Conservation (phyloP, 371 early-diverging fungal species). For the Haplosporangium sp. region DNA sequence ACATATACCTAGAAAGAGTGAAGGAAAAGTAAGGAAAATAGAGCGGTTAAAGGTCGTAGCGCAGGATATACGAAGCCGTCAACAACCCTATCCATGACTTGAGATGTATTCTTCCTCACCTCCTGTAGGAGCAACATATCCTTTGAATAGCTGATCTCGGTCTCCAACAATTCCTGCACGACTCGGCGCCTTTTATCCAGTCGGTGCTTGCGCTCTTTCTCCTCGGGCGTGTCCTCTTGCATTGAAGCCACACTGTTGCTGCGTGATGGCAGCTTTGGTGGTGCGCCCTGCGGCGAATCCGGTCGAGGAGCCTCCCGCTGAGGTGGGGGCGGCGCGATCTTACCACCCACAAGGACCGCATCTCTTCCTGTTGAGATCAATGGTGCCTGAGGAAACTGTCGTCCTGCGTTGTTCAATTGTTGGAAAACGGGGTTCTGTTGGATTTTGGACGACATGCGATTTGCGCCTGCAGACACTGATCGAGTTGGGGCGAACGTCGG, state of each 20-base stretch:
- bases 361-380: slow-evolving; percentile 9
- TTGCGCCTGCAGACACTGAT: neutral
- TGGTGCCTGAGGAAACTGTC: neutral
- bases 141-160: slow-evolving; percentile 71
- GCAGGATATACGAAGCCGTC: no score
- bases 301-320: slow-evolving; percentile 39
- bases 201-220: slow-evolving; percentile 46
- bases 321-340: slow-evolving; percentile 31
- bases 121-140: slow-evolving; percentile 77
- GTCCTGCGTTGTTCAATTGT: slow-evolving; percentile 13
- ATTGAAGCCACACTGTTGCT: slow-evolving; percentile 11
- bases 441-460: slow-evolving; percentile 20
- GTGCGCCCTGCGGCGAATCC: slow-evolving; percentile 28
- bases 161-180: slow-evolving; percentile 74
- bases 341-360: slow-evolving; percentile 15
- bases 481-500: neutral
- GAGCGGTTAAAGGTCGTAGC: no score
- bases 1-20: slow-evolving; percentile 61
- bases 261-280: slow-evolving; percentile 41
- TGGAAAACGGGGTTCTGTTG: slow-evolving; percentile 33
- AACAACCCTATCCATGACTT: no score
- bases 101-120: no score
- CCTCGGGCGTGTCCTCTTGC: slow-evolving; percentile 39
- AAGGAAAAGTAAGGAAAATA: neutral
- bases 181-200: slow-evolving; percentile 61